Percentiles rank a stretch among this genome's conserved stretches.
These are phyloP conservation scores for Aureobasidium sp. DNA, from an alignment of 2,329 filamentous ascomycete species.

Conservation along the genomic window DNA sequence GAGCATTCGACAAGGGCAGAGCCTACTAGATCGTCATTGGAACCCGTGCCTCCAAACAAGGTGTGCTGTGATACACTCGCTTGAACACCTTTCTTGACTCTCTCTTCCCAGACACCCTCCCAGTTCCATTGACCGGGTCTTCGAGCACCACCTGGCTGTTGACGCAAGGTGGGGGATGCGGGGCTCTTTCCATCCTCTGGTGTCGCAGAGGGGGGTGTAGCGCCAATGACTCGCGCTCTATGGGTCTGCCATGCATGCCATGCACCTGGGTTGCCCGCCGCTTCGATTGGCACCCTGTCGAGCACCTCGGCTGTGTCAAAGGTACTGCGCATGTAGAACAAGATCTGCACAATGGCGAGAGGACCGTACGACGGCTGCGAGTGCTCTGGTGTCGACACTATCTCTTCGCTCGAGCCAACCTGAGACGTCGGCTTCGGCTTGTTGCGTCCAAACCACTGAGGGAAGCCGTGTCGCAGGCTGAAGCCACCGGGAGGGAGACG, in stretches of 20 bases:
- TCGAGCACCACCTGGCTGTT: conserved; percentile 40
- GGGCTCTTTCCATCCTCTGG: conserved; percentile 17
- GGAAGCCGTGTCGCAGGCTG: conserved; percentile 84
- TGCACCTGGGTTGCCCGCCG: conserved; percentile 81
- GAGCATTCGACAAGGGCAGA: background rate
- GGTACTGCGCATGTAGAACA: conserved; percentile 73
- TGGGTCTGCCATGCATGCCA: conserved; percentile 90
- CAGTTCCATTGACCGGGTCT: conserved; percentile 89
- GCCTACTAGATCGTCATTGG: conserved; percentile 65
- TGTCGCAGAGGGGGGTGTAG: conserved; percentile 2
- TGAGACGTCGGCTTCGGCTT: conserved; percentile 18
- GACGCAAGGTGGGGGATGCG: conserved; percentile 21
- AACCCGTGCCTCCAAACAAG: conserved; percentile 61
- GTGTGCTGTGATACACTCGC: conserved; percentile 71
- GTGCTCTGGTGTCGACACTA: background rate
- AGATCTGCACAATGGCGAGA: conserved; percentile 45
- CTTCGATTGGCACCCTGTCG: conserved; percentile 70
- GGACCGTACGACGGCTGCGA: conserved; percentile 1
- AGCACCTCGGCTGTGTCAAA: conserved; percentile 74
- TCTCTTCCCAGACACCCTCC: conserved; percentile 93
- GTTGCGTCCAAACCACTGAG: conserved; percentile 66
- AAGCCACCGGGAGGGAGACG: conserved; percentile 82
- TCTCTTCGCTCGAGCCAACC: background rate
- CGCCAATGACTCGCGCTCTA: conserved; percentile 40
- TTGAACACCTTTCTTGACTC: conserved; percentile 72